Base-by-base conservation (phyloP, 2,329 filamentous ascomycete species). In the Xylaria sp. region DNA sequence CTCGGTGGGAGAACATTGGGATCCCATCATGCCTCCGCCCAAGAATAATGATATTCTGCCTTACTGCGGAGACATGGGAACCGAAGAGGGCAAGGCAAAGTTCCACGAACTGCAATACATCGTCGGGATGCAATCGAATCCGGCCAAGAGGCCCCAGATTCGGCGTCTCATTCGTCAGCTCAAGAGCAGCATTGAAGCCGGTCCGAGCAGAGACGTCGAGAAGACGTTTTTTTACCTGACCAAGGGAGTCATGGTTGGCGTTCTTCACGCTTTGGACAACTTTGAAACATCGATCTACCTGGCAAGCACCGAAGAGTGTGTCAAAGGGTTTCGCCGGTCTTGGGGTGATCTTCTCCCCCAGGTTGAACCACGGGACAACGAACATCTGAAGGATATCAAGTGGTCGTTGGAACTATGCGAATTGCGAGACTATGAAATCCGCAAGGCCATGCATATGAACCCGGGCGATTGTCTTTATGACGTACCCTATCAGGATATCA, bases 391-490 rank as follows among this genome's bases (percentile, higher is more conserved):
- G 2, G 43, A 29, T 3, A 7, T 40, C n/a, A 56, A 56, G 33
- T 56, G 53, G 53, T 17, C 17, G 10, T 21, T 47, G n/a, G 53
- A 56, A 11, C 23, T 56, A 4, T 38, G 25, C 13, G 23, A 40
- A 10, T 23, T 56, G 13, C 41, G 53, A 23, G 53, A 56, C 13
- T 19, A 38, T 3, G 53, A 56, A 2, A 56, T 56, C 17, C 53
- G 53, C 33, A 31, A 40, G 5, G 23, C n/a, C 7, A 40, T 48
- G 33, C 23, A 31, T 21, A 27, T 2, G 4, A n/a, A n/a, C n/a
- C 5, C 7, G 1, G 13, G 7, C 4, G 9, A 17, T 0, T 29
- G 21, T 3, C 43, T 56, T n/a, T 9, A 38, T n/a, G 53, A 56
- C 13, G 13, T 56, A n/a, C 43, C 53, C 10, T 33, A 56, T 7